Conservation (phyloP, 2,329 filamentous ascomycete genomes). For the Fusarium continuum region DNA sequence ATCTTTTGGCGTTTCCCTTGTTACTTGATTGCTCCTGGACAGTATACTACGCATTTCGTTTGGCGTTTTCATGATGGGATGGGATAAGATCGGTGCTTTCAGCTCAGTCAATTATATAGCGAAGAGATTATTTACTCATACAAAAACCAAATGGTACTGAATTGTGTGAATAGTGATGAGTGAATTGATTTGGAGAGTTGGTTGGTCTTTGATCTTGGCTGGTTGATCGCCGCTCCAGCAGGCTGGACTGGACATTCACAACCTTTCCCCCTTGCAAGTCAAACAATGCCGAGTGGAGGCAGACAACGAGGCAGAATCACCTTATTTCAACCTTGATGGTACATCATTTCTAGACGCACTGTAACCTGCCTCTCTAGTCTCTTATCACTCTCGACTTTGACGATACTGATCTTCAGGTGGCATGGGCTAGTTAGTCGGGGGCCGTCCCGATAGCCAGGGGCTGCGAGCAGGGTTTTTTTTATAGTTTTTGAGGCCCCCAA, state of each 20-base stretch:
- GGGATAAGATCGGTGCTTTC: not conserved
- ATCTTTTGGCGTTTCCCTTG: conserved; percentile 18
- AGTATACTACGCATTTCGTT: conserved; percentile 6
- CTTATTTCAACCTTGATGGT: not conserved
- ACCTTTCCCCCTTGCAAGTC: not conserved
- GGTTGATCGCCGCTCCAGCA: not conserved
- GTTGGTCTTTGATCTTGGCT: not conserved
- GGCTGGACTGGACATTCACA: not conserved
- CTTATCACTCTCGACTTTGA: not conserved
- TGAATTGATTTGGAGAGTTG: not conserved
- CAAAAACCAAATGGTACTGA: too few relatives aligned
- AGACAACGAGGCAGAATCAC: not conserved
- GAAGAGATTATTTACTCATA: conserved; percentile 2
- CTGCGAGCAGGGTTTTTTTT: not conserved
- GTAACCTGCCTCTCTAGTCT: too few relatives aligned
- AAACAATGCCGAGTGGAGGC: too few relatives aligned
- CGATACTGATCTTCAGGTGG: not conserved
- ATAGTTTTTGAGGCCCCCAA: conserved; percentile 22
- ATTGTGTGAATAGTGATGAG: not conserved
- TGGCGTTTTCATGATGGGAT: conserved; percentile 8
- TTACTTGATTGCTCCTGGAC: not conserved
- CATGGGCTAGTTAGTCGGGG: not conserved
- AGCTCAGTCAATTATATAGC: not conserved
- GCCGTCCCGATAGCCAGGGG: not conserved
- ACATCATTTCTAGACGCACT: not conserved